Conservation (phyloP, 2,329 filamentous ascomycete genomes). For the Fusarium nodosum region DNA sequence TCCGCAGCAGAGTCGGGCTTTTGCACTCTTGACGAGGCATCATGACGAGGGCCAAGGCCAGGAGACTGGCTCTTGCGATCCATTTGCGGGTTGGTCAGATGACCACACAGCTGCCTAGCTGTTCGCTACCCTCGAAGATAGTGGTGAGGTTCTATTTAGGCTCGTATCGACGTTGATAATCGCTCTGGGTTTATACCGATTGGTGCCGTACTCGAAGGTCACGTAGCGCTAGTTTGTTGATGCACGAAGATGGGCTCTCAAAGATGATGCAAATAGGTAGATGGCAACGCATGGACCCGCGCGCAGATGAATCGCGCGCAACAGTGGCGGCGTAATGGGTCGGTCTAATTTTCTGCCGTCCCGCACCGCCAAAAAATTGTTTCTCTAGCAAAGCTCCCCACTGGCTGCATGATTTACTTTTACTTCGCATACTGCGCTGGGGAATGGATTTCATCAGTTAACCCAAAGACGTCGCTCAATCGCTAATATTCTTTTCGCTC, state of each 20-base stretch:
- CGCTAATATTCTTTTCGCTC: constrained; percentile 36
- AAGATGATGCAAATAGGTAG: constrained; percentile 35
- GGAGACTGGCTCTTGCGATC: constrained; percentile 65
- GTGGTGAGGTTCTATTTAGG: neutral
- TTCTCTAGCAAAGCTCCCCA: constrained; percentile 46
- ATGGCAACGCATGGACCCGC: constrained; percentile 9
- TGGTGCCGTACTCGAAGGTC: neutral
- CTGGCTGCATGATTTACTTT: constrained; percentile 37
- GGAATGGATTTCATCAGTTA: constrained; percentile 46
- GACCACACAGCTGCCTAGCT: constrained; percentile 1
- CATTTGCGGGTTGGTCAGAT: constrained; percentile 54
- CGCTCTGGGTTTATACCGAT: neutral
- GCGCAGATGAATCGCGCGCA: constrained; percentile 33
- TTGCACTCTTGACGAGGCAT: constrained; percentile 67
- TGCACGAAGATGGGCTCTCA: constrained; percentile 8
- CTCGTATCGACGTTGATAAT: neutral
- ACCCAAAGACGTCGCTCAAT: constrained; percentile 44
- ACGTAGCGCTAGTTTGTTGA: neutral
- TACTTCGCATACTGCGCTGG: constrained; percentile 35
- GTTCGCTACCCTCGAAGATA: neutral
- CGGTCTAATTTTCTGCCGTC: constrained; percentile 58
- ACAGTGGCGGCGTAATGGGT: constrained; percentile 6
- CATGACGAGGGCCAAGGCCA: constrained; percentile 69
- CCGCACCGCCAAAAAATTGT: constrained; percentile 62
- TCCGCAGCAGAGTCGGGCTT: constrained; percentile 71